Conservation (phyloP, 768 basidiomycete species). For the Serpula lacrymans region DNA sequence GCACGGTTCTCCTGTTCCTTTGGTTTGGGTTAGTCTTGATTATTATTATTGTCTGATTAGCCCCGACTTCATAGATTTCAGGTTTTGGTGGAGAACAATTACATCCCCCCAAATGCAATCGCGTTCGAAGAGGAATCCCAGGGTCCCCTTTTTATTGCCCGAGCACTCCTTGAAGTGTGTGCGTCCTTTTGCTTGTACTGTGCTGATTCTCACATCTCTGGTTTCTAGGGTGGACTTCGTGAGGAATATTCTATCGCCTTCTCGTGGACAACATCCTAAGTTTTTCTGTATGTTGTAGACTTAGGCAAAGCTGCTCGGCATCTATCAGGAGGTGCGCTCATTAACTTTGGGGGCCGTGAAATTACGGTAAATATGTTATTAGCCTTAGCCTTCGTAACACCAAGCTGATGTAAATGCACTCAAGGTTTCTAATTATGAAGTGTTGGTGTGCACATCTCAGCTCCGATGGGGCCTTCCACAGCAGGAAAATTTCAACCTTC, state of each 20-base stretch:
- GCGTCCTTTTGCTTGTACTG: background rate
- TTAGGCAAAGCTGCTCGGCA: slow-evolving; percentile 32
- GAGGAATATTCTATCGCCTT: slow-evolving; percentile 6
- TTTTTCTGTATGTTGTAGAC: slow-evolving; percentile 15
- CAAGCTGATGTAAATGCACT: background rate
- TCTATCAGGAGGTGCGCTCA: slow-evolving; percentile 23
- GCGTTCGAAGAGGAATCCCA: slow-evolving; percentile 30
- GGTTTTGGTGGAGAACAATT: slow-evolving; percentile 26
- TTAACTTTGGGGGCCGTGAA: slow-evolving; percentile 33
- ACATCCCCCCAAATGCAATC: slow-evolving; percentile 32
- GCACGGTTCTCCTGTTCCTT: slow-evolving; percentile 25
- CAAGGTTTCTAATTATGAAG: slow-evolving; percentile 30
- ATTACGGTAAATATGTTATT: slow-evolving; percentile 18
- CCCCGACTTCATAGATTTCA: slow-evolving; percentile 4
- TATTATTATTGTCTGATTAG: background rate
- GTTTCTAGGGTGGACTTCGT: slow-evolving; percentile 23
- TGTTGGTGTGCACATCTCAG: slow-evolving; percentile 33
- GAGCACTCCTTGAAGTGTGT: slow-evolving; percentile 24
- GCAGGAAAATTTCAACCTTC: slow-evolving; percentile 6
- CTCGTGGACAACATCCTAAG: background rate
- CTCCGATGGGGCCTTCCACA: slow-evolving; percentile 27
- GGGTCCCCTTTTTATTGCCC: slow-evolving; percentile 26
- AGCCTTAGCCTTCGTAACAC: background rate
- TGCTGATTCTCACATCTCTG: no score
- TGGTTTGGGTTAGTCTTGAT: slow-evolving; percentile 25